Conservation (phyloP, 768 basidiomycete genomes). For the Russula virescens region DNA sequence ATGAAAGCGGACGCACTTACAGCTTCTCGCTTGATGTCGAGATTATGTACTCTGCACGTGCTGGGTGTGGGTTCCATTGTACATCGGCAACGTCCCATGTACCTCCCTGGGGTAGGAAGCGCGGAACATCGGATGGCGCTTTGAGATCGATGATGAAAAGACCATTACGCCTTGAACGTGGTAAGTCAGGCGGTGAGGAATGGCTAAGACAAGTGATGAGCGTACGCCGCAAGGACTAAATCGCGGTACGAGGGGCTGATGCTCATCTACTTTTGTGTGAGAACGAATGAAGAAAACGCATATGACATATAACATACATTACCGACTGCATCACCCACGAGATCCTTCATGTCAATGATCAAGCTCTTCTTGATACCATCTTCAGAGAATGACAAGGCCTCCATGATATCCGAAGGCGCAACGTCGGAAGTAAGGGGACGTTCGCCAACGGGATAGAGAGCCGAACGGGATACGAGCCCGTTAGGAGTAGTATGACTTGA, state of each 20-base stretch:
- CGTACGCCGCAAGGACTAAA: conserved; percentile 84
- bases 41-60: conserved; percentile 73
- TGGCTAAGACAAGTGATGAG: conserved; percentile 5
- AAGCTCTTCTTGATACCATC: conserved; percentile 56
- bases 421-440: background rate
- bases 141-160: conserved; percentile 94
- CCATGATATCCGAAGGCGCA: conserved; percentile 3
- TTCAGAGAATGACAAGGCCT: conserved; percentile 35
- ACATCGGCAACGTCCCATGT: conserved; percentile 95
- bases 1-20: conserved; percentile 36
- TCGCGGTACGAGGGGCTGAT: conserved; percentile 87
- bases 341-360: conserved; percentile 72
- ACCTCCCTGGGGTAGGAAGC: conserved; percentile 93
- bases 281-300: background rate
- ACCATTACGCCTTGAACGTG: conserved; percentile 60
- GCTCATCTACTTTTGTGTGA: conserved; percentile 57
- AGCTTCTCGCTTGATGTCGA: conserved; percentile 87
- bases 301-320: conserved; percentile 60
- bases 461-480: background rate
- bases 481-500: background rate
- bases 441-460: background rate
- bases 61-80: conserved; percentile 84
- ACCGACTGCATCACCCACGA: conserved; percentile 78
- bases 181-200: background rate
- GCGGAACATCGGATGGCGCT: conserved; percentile 76